These are phyloP conservation scores for Talaromyces piceae DNA, from an alignment of 2,329 filamentous ascomycete species.

Conservation along the genomic window DNA sequence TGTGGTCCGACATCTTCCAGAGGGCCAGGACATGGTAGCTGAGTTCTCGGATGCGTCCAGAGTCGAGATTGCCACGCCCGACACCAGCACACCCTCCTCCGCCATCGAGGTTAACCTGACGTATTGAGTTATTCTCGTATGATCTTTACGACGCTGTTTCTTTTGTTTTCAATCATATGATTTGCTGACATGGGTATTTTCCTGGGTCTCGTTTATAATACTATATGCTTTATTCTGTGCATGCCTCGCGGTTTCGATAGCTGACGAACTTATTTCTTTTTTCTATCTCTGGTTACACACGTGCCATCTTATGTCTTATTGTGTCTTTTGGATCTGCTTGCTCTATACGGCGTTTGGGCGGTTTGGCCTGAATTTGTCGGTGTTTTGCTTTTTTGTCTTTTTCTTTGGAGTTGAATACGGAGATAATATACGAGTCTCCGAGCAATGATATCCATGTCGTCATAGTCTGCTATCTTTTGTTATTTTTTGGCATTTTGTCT, in stretches of 20 bases:
- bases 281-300: background rate
- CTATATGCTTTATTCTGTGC: constrained; percentile 12
- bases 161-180: background rate
- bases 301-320: background rate
- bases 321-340: constrained; percentile 2
- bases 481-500: too few species aligned
- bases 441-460: constrained; percentile 33
- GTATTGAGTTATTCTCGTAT: constrained; percentile 27
- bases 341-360: constrained; percentile 5
- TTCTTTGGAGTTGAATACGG: constrained; percentile 27
- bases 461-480: constrained; percentile 13
- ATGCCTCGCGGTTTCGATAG: background rate
- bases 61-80: constrained; percentile 23
- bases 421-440: constrained; percentile 36
- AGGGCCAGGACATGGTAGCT: constrained; percentile 82
- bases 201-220: constrained; percentile 9
- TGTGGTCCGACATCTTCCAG: constrained; percentile 70
- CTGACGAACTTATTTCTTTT: background rate
- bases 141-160: background rate
- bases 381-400: background rate
- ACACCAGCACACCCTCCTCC: constrained; percentile 16
- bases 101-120: constrained; percentile 47
- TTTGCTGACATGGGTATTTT: background rate
- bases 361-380: background rate
- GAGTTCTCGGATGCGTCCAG: constrained; percentile 57